phyloP scores from a whole-genome alignment of 1,139 yeast genomes.

The Komagataea norvegica region DNA sequence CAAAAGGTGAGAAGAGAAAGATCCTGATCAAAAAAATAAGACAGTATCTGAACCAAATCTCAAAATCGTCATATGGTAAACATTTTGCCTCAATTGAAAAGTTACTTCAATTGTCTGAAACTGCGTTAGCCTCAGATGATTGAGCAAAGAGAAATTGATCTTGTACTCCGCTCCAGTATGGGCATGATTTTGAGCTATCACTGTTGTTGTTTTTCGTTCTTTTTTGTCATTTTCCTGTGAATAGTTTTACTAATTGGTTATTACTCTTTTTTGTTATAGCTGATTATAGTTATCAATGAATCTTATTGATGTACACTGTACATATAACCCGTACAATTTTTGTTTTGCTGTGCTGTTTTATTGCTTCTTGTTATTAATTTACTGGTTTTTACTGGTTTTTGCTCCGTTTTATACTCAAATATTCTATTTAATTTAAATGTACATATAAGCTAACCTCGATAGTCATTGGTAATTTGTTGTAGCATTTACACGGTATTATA shows the following conservation, averaged over 20 bases:
- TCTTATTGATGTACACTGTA: too few relatives aligned
- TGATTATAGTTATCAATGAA: conserved; percentile 2
- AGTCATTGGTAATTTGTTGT: too few relatives aligned
- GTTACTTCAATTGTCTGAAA: conserved; percentile 38
- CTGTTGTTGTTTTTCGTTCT: not conserved
- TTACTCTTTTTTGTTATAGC: not conserved
- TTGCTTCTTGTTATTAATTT: not conserved
- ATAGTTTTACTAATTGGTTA: not conserved
- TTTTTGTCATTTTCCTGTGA: not conserved
- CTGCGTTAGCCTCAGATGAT: conserved; percentile 25
- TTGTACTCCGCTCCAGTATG: too few relatives aligned
- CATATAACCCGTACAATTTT: not conserved
- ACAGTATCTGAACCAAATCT: conserved; percentile 45
- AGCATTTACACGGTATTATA: too few relatives aligned
- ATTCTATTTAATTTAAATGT: too few relatives aligned
- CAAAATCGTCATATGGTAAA: conserved; percentile 63
- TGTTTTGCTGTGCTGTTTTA: not conserved
- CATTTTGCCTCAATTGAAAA: conserved; percentile 83
- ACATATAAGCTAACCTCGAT: too few relatives aligned
- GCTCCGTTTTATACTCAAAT: too few relatives aligned
- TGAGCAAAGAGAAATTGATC: too few relatives aligned
- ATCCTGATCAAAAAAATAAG: conserved; percentile 42
- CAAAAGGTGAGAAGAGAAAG: conserved; percentile 62
- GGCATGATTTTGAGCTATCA: too few relatives aligned
- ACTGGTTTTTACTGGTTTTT: not conserved